Evolutionary conservation across 768 basidiomycete genomes (phyloP).

Genomic region (Infundibulicybe gibba): DNA sequence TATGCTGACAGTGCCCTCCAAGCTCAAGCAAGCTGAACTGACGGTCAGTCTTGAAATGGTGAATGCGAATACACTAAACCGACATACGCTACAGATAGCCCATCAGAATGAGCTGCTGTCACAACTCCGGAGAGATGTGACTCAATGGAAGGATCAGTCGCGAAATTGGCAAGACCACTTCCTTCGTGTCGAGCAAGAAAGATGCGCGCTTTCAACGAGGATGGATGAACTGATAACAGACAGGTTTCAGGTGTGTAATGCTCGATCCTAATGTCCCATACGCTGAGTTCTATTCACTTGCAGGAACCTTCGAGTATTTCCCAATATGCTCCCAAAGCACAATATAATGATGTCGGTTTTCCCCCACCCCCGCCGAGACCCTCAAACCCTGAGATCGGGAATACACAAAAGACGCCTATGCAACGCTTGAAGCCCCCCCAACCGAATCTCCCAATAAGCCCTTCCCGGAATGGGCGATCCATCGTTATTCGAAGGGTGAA

Average conservation of each 20-base stretch:
- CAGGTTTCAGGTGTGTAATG: conserved; percentile 36
- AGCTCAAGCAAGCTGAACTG: conserved; percentile 55
- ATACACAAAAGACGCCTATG: conserved; percentile 3
- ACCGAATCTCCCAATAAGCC: conserved; percentile 5
- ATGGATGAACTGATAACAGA: conserved; percentile 58
- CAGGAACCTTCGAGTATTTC: conserved; percentile 11
- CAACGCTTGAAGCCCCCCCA: not conserved
- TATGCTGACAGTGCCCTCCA: conserved; percentile 2
- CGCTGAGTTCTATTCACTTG: conserved; percentile 3
- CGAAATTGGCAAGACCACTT: conserved; percentile 81
- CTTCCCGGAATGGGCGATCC: conserved; percentile 11
- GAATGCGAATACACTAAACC: no score
- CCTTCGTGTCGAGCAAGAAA: conserved; percentile 67
- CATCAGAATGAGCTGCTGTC: conserved; percentile 60
- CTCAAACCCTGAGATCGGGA: conserved; percentile 4
- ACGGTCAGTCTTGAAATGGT: conserved; percentile 36
- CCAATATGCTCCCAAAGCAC: conserved; percentile 31
- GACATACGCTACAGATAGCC: conserved; percentile 35
- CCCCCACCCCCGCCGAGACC: conserved; percentile 21
- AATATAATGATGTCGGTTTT: conserved; percentile 17
- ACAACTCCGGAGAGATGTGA: conserved; percentile 59
- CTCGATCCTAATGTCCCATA: not conserved
- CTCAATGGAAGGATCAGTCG: conserved; percentile 75
- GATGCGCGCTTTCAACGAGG: conserved; percentile 51
- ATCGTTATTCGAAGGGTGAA: conserved; percentile 62